Base-by-base conservation (phyloP, 768 basidiomycete species). In the Butyriboletus loyo region DNA sequence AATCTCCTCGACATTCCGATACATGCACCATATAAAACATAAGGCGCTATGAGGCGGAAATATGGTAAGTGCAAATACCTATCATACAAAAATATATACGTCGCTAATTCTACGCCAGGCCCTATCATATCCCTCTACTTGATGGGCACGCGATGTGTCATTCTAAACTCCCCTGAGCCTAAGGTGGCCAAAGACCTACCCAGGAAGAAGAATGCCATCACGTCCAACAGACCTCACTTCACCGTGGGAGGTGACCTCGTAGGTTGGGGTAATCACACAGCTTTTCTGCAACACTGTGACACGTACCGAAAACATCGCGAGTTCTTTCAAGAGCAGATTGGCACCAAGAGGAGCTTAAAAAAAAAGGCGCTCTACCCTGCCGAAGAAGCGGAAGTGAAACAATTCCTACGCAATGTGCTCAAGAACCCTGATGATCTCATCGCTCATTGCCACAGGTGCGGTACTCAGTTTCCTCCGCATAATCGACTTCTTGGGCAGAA, bases 1-100 rank as follows among this genome's bases (percentile, higher is more conserved):
- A 83, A 83, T 56, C 59, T 80, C 7, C 61, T 81, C n/a, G 80
- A 84, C 53, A 76, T 84, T 73, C 82, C 81, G 25, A 66, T 67
- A 14, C 68, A 73, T 35, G 67, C 72, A 40, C 76, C 78, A 50
- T 82, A 81, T 78, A 50, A 77, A 17, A 78, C 76, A 0, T 80
- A 80, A 50, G 72, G 74, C 5, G 67, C 69, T 28, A 36, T 60
- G 54, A 30, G 32, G 30, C 70, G 78, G 54, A 66, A 66, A 63
- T 83, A 75, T 55, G 83, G 83, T 76, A 59, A 52, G 72, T 63
- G 35, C 28, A 5, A 17, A 28, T 10, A 19, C 15, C 6, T 39
- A 19, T 30, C 40, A 51, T n/a, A 17, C 27, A n/a, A n/a, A 46
- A 53, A 22, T 34, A 19, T 4, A 8, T 6, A 3, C 17, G 1